Conservation (phyloP, 2,329 filamentous ascomycete genomes). For the Trichoderma sp. region DNA sequence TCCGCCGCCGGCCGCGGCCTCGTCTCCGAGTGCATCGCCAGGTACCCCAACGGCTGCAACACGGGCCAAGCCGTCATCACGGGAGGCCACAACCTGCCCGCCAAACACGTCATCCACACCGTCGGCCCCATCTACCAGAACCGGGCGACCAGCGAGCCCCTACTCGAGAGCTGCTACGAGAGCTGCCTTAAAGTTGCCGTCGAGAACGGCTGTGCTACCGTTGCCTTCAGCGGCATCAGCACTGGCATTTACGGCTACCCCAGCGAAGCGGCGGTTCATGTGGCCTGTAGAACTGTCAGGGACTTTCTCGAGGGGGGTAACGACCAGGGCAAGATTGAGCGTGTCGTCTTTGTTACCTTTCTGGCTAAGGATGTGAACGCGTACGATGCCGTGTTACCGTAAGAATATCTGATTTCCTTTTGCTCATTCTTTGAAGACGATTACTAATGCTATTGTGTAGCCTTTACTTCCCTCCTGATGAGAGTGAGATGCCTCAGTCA, state of each 20-base stretch:
- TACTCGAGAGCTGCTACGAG: conserved; percentile 65
- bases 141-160: conserved; percentile 41
- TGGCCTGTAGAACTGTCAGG: conserved; percentile 62
- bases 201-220: conserved; percentile 60
- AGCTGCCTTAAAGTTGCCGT: conserved; percentile 71
- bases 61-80: conserved; percentile 86
- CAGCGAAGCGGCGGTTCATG: conserved; percentile 65
- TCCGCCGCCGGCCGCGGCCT: conserved; percentile 71
- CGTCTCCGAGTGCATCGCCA: conserved; percentile 63
- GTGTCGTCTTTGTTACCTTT: conserved; percentile 84
- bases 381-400: conserved; percentile 74
- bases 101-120: conserved; percentile 79
- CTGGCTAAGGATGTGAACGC: conserved; percentile 71
- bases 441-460: background rate
- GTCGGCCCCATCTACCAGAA: conserved; percentile 75
- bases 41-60: conserved; percentile 68
- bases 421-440: background rate
- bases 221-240: conserved; percentile 83
- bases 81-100: conserved; percentile 70
- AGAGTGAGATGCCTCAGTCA: background rate
- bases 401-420: conserved; percentile 23
- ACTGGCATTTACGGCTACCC: conserved; percentile 92
- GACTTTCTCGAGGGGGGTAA: conserved; percentile 52
- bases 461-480: conserved; percentile 5
- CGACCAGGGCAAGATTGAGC: conserved; percentile 53